Evolutionary conservation across 352 stramenopile genomes (phyloP).

Genomic region (Phytophthora agathidicida): DNA sequence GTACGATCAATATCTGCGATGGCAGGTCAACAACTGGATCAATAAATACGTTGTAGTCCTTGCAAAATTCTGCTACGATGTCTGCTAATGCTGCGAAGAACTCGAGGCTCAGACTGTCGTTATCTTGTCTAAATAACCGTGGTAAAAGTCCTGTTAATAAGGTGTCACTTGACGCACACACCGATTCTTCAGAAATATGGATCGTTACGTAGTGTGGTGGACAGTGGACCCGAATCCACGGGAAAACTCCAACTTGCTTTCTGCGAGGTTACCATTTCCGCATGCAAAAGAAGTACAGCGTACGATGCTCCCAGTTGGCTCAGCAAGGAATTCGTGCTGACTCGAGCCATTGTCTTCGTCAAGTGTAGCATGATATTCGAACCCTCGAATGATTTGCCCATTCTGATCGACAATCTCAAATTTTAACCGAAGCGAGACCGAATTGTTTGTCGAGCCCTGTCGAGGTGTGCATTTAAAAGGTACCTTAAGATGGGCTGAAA

Average conservation of each 20-base stretch:
- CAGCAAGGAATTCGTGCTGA: conserved; percentile 6
- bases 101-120: background rate
- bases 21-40: conserved; percentile 17
- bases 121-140: conserved; percentile 13
- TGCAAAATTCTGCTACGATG: conserved; percentile 29
- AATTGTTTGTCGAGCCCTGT: background rate
- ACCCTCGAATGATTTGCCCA: conserved; percentile 1
- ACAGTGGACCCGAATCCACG: background rate
- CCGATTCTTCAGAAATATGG: background rate
- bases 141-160: conserved; percentile 5
- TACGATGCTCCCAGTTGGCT: background rate
- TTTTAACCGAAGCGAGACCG: background rate
- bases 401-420: conserved; percentile 10
- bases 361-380: conserved; percentile 6
- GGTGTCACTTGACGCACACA: background rate
- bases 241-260: conserved; percentile 10
- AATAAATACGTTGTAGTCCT: conserved; percentile 17
- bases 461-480: background rate
- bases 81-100: conserved; percentile 10
- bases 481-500: background rate
- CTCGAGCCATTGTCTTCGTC: background rate
- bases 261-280: background rate
- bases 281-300: conserved; percentile 11
- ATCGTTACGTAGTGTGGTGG: background rate
- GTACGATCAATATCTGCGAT: conserved; percentile 15